A percentile compares a stretch with the other conserved stretches of the same genome.
Conservation (phyloP, 768 basidiomycete genomes). For the Mycena pura region DNA sequence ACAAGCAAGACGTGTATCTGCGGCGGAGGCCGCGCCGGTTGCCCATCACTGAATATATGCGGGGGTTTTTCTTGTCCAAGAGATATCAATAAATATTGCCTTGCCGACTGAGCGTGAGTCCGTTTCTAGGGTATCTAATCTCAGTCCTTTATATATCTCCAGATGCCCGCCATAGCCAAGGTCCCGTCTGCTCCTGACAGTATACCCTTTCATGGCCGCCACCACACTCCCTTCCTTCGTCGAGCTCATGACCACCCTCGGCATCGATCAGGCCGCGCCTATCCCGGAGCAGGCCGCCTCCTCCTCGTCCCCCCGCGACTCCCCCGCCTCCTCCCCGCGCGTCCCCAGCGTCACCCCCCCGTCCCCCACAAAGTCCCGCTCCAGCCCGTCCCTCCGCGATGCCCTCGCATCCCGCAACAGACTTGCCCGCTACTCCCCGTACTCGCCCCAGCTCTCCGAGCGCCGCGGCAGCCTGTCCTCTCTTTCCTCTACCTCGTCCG, state of each 20-base stretch:
- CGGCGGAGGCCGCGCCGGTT: no score
- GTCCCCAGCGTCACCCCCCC: constrained; percentile 40
- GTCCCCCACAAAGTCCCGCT: constrained; percentile 49
- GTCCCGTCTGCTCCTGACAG: constrained; percentile 36
- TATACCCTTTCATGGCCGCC: constrained; percentile 42
- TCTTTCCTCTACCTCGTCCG: constrained; percentile 45
- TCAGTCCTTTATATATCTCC: constrained; percentile 44
- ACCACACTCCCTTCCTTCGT: constrained; percentile 85
- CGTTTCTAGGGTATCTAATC: constrained; percentile 57
- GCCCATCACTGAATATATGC: no score
- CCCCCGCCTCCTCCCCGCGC: constrained; percentile 48
- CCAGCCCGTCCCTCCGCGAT: constrained; percentile 53
- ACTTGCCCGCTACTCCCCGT: constrained; percentile 55
- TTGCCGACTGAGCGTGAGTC: constrained; percentile 70
- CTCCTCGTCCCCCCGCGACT: constrained; percentile 52
- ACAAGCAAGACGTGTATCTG: background rate
- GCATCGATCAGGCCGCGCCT: constrained; percentile 60
- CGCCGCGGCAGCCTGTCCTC: constrained; percentile 58
- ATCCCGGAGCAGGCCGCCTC: constrained; percentile 46
- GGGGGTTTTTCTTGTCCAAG: constrained; percentile 9
- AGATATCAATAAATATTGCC: constrained; percentile 53
- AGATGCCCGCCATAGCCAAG: constrained; percentile 24
- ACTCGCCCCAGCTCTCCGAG: constrained; percentile 52
- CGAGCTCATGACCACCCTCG: constrained; percentile 85
- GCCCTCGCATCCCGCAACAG: constrained; percentile 42